Evolutionary conservation across 352 stramenopile species (phyloP), one percentile per base, ranked within the genome.

Genomic region (Aphanomyces invadans): DNA sequence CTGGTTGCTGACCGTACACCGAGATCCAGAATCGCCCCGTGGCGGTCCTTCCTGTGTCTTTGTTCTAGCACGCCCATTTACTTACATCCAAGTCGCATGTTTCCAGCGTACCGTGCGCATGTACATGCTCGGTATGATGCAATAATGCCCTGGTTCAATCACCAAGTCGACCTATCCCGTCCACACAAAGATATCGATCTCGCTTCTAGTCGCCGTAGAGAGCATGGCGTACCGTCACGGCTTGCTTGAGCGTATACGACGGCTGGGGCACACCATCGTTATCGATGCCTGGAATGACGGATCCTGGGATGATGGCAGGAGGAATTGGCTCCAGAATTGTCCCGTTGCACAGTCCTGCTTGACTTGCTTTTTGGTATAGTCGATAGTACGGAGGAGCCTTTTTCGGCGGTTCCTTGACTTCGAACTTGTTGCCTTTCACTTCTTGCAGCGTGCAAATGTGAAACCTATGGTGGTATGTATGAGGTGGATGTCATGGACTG

Each of bases 51-150:
- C 82, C 79, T n/a, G 76, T 81, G 23, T 74, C 76, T 73, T 91
- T 90, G 70, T 90, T 80, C 84, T 92, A 67, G 17, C n/a, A 23
- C 7, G 15, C 9, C 0, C 9, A 19, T 25, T 26, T 11, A 10
- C 17, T 25, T 29, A 48, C 1, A 55, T 65, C 36, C 4, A 11
- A 48, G 33, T 3, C 7, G 3, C 26, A 28, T 49, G n/a, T 5
- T 3, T 19, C 11, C 33, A 19, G 72, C 74, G 4, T 76, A 94
- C 85, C 72, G 79, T 89, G 62, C 83, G 76, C 80, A 91, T 90
- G 64, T 91, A 94, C 83, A 94, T 89, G 68, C 86, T 94, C 0
- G 86, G 81, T 31, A 94, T 75, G 48, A 94, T 87, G 46, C 86
- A 92, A 25, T 94, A 94, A 44, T 69, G 74, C 0, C 86, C 86